These are phyloP conservation scores for Aspergillus steynii DNA, from an alignment of 495 filamentous ascomycete species.

Conservation along the genomic window DNA sequence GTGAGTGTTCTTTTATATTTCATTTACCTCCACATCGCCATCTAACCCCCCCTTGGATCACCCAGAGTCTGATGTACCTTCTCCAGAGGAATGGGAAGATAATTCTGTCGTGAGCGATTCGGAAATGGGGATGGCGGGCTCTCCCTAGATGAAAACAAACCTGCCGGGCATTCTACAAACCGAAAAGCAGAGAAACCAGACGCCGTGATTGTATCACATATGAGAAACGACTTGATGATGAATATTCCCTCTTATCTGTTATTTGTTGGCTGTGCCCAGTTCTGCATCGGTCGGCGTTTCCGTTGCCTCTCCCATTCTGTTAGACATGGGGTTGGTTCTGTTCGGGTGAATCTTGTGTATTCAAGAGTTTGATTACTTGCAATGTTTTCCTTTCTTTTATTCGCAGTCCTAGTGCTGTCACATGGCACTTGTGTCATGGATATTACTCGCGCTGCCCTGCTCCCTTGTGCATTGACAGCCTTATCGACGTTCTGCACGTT, in stretches of 20 bases:
- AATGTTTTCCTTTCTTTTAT: too few species aligned
- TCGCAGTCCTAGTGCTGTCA: too few species aligned
- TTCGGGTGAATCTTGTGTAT: too few species aligned
- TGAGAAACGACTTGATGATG: conserved; percentile 32
- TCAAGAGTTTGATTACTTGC: too few species aligned
- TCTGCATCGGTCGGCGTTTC: conserved; percentile 32
- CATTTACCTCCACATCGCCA: conserved; percentile 9
- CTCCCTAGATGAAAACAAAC: conserved; percentile 24
- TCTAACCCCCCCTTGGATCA: conserved; percentile 19
- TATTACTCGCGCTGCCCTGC: background rate
- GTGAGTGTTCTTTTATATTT: conserved; percentile 30
- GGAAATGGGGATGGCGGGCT: conserved; percentile 40
- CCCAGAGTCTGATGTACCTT: conserved; percentile 45
- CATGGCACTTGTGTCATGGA: too few species aligned
- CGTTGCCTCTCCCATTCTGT: conserved; percentile 12
- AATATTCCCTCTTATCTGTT: conserved; percentile 13
- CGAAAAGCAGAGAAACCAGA: conserved; percentile 4
- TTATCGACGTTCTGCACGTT: background rate
- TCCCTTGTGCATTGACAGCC: background rate
- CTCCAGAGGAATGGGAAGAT: conserved; percentile 48
- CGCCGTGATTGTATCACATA: conserved; percentile 28
- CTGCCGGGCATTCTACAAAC: background rate
- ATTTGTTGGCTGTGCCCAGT: conserved; percentile 1
- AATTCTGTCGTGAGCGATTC: conserved; percentile 48
- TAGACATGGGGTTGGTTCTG: conserved; percentile 8